These are phyloP conservation scores for Neurospora sp. DNA, from an alignment of 2,329 filamentous ascomycete species.

Conservation along the genomic window DNA sequence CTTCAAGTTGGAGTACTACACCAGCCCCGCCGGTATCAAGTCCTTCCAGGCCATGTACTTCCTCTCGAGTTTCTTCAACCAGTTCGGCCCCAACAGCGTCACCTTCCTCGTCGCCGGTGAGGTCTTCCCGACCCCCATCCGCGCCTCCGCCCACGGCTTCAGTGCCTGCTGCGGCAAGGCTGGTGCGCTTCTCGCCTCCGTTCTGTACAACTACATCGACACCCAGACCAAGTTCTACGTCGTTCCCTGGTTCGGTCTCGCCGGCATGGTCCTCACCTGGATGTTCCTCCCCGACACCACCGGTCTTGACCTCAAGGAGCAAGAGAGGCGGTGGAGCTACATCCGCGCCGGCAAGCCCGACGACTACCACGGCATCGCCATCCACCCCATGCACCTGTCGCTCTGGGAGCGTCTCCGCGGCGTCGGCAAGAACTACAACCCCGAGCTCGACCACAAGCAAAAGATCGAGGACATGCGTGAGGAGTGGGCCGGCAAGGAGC, in stretches of 20 bases:
- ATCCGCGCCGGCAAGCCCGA: conserved; percentile 66
- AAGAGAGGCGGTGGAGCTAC: conserved; percentile 87
- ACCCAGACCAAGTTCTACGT: conserved; percentile 79
- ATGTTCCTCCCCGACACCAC: conserved; percentile 95
- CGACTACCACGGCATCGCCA: conserved; percentile 88
- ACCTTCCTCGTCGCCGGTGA: conserved; percentile 95
- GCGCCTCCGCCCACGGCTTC: conserved; percentile 88
- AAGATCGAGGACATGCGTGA: conserved; percentile 74
- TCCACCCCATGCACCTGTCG: conserved; percentile 81
- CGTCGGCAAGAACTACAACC: conserved; percentile 72
- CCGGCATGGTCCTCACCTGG: conserved; percentile 71
- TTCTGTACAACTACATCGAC: conserved; percentile 92
- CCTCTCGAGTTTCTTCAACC: conserved; percentile 96
- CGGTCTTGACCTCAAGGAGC: conserved; percentile 91
- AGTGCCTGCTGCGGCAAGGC: conserved; percentile 86
- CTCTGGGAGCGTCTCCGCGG: conserved; percentile 78
- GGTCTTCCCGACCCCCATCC: conserved; percentile 90
- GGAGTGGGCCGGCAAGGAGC: conserved; percentile 50
- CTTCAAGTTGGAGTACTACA: conserved; percentile 83
- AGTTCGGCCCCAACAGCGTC: conserved; percentile 92
- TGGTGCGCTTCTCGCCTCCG: conserved; percentile 75
- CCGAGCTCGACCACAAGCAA: conserved; percentile 70
- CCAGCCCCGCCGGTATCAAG: conserved; percentile 58
- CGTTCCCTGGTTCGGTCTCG: conserved; percentile 91
- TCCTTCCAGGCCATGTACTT: conserved; percentile 99